These are phyloP conservation scores for Bonia amplexicaulis DNA, from an alignment of 176 grass and related monocot species.

Conservation along the genomic window DNA sequence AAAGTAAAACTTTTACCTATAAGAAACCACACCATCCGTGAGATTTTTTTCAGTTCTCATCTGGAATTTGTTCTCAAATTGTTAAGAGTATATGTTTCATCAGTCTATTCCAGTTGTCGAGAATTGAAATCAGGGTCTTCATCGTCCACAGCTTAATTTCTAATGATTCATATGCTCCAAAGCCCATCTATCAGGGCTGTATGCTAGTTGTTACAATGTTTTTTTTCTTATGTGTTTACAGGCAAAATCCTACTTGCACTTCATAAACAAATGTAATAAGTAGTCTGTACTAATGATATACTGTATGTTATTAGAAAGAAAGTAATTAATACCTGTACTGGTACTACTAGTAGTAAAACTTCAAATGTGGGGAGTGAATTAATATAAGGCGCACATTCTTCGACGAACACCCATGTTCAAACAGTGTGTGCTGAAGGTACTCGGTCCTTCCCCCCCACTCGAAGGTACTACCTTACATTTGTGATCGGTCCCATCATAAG, in stretches of 20 bases:
- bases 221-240: neutral
- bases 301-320: neutral
- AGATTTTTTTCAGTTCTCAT: neutral
- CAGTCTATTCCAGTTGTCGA: neutral
- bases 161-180: neutral
- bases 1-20: neutral
- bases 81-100: neutral
- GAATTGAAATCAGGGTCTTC: neutral
- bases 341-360: neutral
- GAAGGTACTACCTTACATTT: slow-evolving; percentile 20
- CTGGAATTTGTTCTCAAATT: neutral
- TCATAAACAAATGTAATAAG: neutral
- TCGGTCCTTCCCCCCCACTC: neutral
- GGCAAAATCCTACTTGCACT: neutral
- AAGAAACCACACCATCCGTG: neutral
- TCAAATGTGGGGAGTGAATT: neutral
- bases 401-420: neutral
- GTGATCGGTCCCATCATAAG: neutral
- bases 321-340: neutral
- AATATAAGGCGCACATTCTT: neutral
- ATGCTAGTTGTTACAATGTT: neutral
- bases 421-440: neutral
- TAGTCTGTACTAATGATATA: neutral
- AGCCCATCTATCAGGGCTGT: neutral
- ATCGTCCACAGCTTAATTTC: neutral